Evolutionary conservation across 179 eudicot genomes (phyloP).

Genomic region (Dionaea muscipula): DNA sequence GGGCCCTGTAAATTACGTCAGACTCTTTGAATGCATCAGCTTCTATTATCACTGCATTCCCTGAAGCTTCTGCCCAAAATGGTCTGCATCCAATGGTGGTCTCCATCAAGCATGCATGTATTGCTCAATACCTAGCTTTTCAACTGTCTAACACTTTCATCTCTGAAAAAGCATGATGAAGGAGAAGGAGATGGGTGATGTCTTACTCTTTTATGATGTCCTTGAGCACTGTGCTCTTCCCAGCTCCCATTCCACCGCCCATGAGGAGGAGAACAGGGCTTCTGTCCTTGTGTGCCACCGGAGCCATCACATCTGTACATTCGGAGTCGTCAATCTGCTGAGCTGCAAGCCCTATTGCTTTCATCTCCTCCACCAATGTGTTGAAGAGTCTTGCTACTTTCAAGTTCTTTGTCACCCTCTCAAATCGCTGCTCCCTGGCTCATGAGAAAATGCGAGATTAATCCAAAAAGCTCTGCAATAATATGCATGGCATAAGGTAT

Average conservation of each 20-base stretch:
- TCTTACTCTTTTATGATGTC: slow-evolving; percentile 93
- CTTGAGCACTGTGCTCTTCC: slow-evolving; percentile 95
- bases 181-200: background rate
- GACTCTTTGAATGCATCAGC: slow-evolving; percentile 98
- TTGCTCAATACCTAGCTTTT: too few relatives aligned
- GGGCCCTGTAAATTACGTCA: slow-evolving; percentile 85
- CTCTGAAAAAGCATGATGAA: background rate
- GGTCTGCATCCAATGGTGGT: slow-evolving; percentile 68
- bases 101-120: slow-evolving; percentile 29
- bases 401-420: slow-evolving; percentile 78
- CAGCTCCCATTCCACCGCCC: slow-evolving; percentile 99
- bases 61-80: slow-evolving; percentile 95
- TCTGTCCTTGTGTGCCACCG: slow-evolving; percentile 80
- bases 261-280: slow-evolving; percentile 93
- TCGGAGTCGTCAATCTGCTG: slow-evolving; percentile 60
- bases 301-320: slow-evolving; percentile 97
- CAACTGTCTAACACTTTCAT: background rate
- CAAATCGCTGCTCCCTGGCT: slow-evolving; percentile 79
- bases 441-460: slow-evolving; percentile 9
- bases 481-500: too few relatives aligned
- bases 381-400: slow-evolving; percentile 90
- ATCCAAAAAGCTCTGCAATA: too few relatives aligned
- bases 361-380: slow-evolving; percentile 93
- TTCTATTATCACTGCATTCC: slow-evolving; percentile 85
- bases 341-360: slow-evolving; percentile 63